Base-by-base conservation (phyloP, 352 stramenopile genomes). In the Thalassiosira pacifica region DNA sequence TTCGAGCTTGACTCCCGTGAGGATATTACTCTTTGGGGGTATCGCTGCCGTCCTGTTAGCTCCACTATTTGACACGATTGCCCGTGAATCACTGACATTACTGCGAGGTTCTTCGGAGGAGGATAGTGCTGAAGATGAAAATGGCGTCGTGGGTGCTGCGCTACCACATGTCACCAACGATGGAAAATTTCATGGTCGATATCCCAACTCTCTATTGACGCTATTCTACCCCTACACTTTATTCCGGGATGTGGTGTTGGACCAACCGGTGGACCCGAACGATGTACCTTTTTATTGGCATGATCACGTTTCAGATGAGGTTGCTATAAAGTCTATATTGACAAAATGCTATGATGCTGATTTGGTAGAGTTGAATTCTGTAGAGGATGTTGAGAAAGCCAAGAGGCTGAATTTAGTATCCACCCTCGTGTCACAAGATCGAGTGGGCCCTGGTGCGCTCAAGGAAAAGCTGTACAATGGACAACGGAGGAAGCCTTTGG, bases 241-340 rank as follows among this genome's bases (percentile, higher is more conserved):
- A 0, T 84, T 87, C 13, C 59, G 85, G 37, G 85, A 88, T 65
- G 81, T 90, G 29, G 85, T 90, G 0, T 65, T 88, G 40, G 85
- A 90, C 52, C 85, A 90, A 76, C 85, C 85, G 2, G 69, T 90
- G 0, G 53, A 74, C 42, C 16, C 27, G 2, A 79, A 32, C 55
- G 85, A 90, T 59, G 63, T 90, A 0, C 80, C 85, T 37, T 90
- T 90, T 61, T 90, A 83, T 69, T 90, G 85, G 85, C 70, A 88
- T 52, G 48, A 53, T 4, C 80, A 90, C 60, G 60, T 75, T 11
- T 75, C 59, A 11, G 85, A 90, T 72, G 76, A 82, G 55, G 31
- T 69, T 9, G 61, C 79, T 19, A 63, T 86, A 0, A 88, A 88
- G 70, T 57, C 70, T 3, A 42, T 79, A 26, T 76, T 90, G 60